phyloP scores from a whole-genome alignment of 148 eudicot genomes.

The Vaccinium corymbosum region DNA sequence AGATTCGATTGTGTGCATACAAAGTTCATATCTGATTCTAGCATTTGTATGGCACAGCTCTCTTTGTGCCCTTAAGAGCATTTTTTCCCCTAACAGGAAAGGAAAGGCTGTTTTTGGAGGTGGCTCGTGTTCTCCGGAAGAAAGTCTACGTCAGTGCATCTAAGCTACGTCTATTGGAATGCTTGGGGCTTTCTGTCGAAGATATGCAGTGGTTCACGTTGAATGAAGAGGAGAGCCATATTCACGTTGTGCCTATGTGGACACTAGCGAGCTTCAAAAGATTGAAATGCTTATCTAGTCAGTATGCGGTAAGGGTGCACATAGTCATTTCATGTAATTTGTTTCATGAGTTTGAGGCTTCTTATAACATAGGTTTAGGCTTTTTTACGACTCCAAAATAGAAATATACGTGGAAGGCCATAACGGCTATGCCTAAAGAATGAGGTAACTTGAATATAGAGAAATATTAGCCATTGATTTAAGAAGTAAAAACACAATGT shows the following conservation, averaged over 20 bases:
- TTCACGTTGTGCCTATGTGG: slow-evolving; percentile 98
- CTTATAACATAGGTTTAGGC: neutral
- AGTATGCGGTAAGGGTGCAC: slow-evolving; percentile 58
- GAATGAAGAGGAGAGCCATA: slow-evolving; percentile 80
- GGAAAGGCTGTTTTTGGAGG: slow-evolving; percentile 85
- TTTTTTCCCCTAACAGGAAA: slow-evolving; percentile 48
- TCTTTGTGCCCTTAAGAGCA: neutral
- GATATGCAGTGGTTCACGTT: slow-evolving; percentile 82
- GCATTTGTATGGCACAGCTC: neutral
- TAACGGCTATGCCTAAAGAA: neutral
- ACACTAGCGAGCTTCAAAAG: slow-evolving; percentile 89
- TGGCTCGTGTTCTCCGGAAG: slow-evolving; percentile 69
- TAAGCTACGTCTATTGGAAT: slow-evolving; percentile 77
- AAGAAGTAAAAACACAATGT: neutral
- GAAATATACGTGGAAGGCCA: neutral
- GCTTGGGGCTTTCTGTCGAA: slow-evolving; percentile 67
- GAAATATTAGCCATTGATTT: neutral
- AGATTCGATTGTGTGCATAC: neutral
- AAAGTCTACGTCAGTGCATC: slow-evolving; percentile 73
- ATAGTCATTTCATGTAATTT: neutral
- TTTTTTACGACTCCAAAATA: neutral
- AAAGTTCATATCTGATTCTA: neutral
- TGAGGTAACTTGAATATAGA: neutral
- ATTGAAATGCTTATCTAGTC: slow-evolving; percentile 64
- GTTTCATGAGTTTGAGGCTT: neutral